Evolutionary conservation across 345 rosid species (phyloP).

Genomic region (Euphorbia tirucalli): DNA sequence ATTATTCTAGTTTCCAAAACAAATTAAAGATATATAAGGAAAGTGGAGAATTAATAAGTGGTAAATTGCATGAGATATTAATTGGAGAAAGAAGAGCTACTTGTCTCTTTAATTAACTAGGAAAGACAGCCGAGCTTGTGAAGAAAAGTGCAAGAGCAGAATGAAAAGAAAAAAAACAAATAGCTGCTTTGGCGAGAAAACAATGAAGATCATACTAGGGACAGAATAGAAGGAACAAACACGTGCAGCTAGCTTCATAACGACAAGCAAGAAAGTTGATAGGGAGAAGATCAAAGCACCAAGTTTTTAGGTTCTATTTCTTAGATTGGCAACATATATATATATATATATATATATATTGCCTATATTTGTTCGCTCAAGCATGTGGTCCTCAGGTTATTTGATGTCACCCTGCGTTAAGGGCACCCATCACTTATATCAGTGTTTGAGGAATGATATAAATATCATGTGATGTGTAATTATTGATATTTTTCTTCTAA

Average conservation of each 20-base stretch:
- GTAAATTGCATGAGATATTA: background rate
- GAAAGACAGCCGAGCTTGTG: background rate
- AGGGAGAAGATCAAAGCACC: background rate
- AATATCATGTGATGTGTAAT: no score
- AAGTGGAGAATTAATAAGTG: background rate
- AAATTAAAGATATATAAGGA: no score
- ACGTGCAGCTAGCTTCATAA: background rate
- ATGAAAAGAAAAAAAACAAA: no score
- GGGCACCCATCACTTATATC: background rate
- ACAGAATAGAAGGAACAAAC: background rate
- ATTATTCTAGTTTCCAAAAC: background rate
- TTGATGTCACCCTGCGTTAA: background rate
- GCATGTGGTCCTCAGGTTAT: background rate
- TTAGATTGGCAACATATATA: background rate
- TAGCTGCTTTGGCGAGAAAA: background rate
- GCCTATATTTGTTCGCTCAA: background rate
- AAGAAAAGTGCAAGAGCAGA: background rate
- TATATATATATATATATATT: no score
- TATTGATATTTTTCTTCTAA: background rate
- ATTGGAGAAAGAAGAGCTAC: background rate
- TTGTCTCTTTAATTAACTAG: background rate
- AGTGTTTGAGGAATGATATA: background rate
- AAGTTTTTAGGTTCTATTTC: background rate
- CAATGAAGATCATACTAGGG: background rate
- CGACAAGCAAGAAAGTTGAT: background rate